Conservation (phyloP, 768 basidiomycete genomes). For the Rhodosporidiobolus odoratus region DNA sequence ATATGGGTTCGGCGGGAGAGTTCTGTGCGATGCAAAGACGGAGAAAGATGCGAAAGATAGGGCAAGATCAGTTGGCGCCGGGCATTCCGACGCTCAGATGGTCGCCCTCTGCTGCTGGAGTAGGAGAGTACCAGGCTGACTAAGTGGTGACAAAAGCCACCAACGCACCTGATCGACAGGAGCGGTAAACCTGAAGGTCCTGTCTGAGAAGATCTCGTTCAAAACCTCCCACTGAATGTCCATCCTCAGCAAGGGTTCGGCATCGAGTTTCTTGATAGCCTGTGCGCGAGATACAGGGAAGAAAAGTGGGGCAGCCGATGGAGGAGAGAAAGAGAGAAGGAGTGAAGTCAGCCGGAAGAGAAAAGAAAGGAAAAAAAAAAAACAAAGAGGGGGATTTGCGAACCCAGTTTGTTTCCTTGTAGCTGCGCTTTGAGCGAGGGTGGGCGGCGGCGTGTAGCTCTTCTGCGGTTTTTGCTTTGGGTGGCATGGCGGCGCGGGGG, state of each 20-base stretch:
- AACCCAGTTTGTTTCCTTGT: constrained; percentile 34
- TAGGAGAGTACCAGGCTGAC: no score
- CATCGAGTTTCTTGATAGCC: constrained; percentile 41
- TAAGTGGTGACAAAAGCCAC: no score
- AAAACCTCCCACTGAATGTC: constrained; percentile 79
- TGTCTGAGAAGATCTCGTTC: constrained; percentile 68
- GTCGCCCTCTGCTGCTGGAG: no score
- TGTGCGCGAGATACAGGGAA: background rate
- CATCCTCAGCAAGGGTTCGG: constrained; percentile 60
- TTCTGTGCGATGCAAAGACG: background rate
- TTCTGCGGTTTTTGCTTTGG: constrained; percentile 23
- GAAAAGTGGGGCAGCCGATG: background rate
- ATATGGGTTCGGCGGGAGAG: constrained; percentile 44
- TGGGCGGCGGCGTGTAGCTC: constrained; percentile 29
- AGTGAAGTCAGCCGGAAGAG: no score
- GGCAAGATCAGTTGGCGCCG: no score
- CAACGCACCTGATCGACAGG: constrained; percentile 51
- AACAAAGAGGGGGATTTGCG: background rate
- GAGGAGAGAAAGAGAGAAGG: no score
- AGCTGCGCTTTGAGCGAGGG: constrained; percentile 18
- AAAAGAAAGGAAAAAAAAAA: background rate
- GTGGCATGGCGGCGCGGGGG: constrained; percentile 10
- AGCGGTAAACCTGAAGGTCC: constrained; percentile 58
- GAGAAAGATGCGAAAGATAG: constrained; percentile 38
- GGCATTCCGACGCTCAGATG: no score